These are phyloP conservation scores for Halenospora varia DNA, from an alignment of 495 filamentous ascomycete genomes.

Conservation along the genomic window DNA sequence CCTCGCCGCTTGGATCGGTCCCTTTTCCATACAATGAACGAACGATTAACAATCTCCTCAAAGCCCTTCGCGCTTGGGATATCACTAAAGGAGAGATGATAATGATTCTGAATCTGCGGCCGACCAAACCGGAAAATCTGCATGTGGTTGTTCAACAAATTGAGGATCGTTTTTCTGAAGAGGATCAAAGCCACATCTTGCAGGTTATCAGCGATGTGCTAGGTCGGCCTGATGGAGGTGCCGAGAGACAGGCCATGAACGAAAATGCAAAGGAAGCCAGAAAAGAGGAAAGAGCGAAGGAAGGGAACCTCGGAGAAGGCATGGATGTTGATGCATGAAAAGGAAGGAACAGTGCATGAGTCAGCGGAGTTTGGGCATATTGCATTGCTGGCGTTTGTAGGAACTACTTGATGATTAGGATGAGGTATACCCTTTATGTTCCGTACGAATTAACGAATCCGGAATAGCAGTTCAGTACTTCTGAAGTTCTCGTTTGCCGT, in stretches of 20 bases:
- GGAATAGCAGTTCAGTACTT: background rate
- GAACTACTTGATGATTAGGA: background rate
- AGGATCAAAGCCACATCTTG: conserved; percentile 32
- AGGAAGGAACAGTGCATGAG: background rate
- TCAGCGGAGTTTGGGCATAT: background rate
- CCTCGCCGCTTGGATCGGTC: conserved; percentile 24
- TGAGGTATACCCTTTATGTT: background rate
- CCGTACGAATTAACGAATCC: background rate
- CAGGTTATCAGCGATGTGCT: conserved; percentile 33
- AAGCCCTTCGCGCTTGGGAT: conserved; percentile 39
- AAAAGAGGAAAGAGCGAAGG: conserved; percentile 11
- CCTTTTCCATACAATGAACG: conserved; percentile 22
- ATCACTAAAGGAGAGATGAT: conserved; percentile 60
- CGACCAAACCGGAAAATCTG: conserved; percentile 34
- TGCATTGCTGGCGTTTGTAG: background rate
- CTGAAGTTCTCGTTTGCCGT: no score
- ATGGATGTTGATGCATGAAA: conserved; percentile 8
- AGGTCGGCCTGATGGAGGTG: conserved; percentile 25
- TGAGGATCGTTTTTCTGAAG: conserved; percentile 37
- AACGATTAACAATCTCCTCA: conserved; percentile 36
- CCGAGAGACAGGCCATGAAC: conserved; percentile 23
- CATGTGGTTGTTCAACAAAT: conserved; percentile 47
- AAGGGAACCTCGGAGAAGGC: conserved; percentile 2
- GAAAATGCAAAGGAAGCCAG: conserved; percentile 22
- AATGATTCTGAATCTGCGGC: conserved; percentile 58